phyloP scores from a whole-genome alignment of 306 rosid species.

The Styphnolobium japonicum region DNA sequence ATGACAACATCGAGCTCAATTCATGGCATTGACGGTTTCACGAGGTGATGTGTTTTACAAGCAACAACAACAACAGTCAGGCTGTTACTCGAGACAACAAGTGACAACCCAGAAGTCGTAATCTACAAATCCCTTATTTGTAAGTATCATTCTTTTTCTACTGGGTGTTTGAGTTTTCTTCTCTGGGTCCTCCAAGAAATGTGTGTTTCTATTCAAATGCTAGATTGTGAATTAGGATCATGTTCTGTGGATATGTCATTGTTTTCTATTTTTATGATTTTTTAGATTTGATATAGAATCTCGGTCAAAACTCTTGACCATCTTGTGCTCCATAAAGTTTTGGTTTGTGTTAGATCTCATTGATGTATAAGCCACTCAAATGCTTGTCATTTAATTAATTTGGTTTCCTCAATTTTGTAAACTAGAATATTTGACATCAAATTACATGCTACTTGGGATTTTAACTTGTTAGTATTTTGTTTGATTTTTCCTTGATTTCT shows the following conservation, averaged over 20 bases:
- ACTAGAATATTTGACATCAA: not conserved
- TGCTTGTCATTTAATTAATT: conserved; percentile 9
- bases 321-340: not conserved
- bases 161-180: conserved; percentile 16
- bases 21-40: no score
- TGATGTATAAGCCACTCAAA: conserved; percentile 3
- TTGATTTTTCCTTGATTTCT: not conserved
- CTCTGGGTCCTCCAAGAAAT: conserved; percentile 21
- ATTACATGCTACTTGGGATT: not conserved
- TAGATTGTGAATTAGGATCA: conserved; percentile 37
- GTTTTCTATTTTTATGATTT: not conserved
- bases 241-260: conserved; percentile 12
- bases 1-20: no score
- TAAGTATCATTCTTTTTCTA: conserved; percentile 43
- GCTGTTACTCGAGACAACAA: no score
- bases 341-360: conserved; percentile 44
- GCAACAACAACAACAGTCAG: no score
- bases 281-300: not conserved
- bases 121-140: conserved; percentile 31
- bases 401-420: conserved; percentile 3
- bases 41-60: no score
- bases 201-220: conserved; percentile 4
- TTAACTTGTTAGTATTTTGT: not conserved
- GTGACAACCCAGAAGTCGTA: conserved; percentile 27
- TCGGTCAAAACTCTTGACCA: not conserved